phyloP scores from a whole-genome alignment of 2,329 filamentous ascomycete genomes.

The Phyllosticta capitalensis region DNA sequence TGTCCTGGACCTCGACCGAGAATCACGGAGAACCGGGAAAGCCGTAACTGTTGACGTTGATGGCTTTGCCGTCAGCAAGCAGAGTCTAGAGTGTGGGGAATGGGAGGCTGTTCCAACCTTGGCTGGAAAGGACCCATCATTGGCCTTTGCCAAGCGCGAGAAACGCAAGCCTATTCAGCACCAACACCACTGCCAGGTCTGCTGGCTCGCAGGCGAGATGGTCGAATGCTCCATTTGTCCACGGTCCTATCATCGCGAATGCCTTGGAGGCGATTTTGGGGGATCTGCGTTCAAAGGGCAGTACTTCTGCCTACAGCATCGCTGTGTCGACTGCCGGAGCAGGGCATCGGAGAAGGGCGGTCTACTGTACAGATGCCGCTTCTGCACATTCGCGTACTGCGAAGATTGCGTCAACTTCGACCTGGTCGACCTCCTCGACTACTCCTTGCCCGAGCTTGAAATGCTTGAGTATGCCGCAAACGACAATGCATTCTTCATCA shows the following conservation, averaged over 20 bases:
- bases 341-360: slow-evolving; percentile 41
- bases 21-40: slow-evolving; percentile 45
- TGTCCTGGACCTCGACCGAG: slow-evolving; percentile 25
- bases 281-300: slow-evolving; percentile 32
- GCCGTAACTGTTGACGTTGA: slow-evolving; percentile 49
- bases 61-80: slow-evolving; percentile 48
- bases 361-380: slow-evolving; percentile 44
- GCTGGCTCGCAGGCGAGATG: slow-evolving; percentile 41
- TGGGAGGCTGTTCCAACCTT: slow-evolving; percentile 51
- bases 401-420: slow-evolving; percentile 51
- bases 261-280: slow-evolving; percentile 29
- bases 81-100: slow-evolving; percentile 42
- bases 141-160: slow-evolving; percentile 39
- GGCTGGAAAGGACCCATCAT: slow-evolving; percentile 44
- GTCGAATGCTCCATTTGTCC: slow-evolving; percentile 45
- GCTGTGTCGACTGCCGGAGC: slow-evolving; percentile 44
- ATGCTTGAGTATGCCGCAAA: slow-evolving; percentile 36
- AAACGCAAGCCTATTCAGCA: slow-evolving; percentile 40
- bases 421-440: slow-evolving; percentile 40
- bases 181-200: slow-evolving; percentile 44
- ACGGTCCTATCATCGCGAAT: slow-evolving; percentile 44
- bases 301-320: slow-evolving; percentile 49
- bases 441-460: slow-evolving; percentile 44
- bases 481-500: slow-evolving; percentile 42
- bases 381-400: slow-evolving; percentile 47